Evolutionary conservation across 768 basidiomycete species (phyloP), one percentile per base, ranked within the genome.

Genomic region (Daedaleopsis sinensis): DNA sequence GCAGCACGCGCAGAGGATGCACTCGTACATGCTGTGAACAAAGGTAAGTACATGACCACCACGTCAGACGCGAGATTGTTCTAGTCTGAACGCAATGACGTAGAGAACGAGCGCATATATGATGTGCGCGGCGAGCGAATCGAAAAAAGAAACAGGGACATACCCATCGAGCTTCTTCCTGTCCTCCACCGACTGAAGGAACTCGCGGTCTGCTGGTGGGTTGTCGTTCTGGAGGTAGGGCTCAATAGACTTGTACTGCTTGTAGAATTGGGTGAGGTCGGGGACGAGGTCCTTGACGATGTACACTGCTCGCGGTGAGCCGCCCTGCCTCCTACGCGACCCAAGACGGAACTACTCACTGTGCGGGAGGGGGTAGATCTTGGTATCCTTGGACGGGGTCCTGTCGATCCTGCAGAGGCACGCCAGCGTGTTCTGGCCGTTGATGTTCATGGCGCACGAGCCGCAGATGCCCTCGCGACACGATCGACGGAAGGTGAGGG

Each of bases 181-280:
- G 72, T 99, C 94, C 68, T 93, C 96, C 24, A 77, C 85, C 12
- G 93, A 90, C 77, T 98, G 97, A 56, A 96, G 79, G 82, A 87
- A 89, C 77, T 99, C 96, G 61, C 87, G 86, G 63, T 87, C 77
- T 65, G 82, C 91, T 2, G 95, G 95, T 0, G 90, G 90, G 75
- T 91, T 93, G 74, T 94, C 90, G 76, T 94, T 95, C 81, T 96
- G 89, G 39, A 98, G 84, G 82, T 88, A 98, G 5, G 96, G 96
- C 75, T 99, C 89, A 76, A 99, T 96, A 18, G 95, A 96, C 79
- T 98, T 98, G 91, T 99, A 98, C 74, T 99, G 97, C 76, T 98
- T 98, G 88, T 95, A 96, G 85, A 96, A 96, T 65, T 86, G 86
- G 11, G 91, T 92, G 67, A 92, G 80, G 79, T 93, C 90, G 19